Evolutionary conservation across 176 grass and related monocot genomes (phyloP).

Genomic region (Juncus effusus): DNA sequence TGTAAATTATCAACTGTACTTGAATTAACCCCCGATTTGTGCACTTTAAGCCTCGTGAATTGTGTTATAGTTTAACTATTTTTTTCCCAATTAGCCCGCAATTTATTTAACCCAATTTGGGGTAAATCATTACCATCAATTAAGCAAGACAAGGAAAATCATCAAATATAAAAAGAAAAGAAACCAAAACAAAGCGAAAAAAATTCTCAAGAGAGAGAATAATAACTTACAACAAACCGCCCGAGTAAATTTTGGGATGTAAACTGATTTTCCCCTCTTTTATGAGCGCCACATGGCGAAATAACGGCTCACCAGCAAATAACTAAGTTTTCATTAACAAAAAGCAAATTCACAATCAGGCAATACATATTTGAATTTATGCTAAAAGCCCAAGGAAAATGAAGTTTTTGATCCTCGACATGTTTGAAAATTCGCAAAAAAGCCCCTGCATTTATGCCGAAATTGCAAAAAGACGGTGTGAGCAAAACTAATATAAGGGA

Average conservation of each 20-base stretch:
- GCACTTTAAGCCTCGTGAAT: conserved; percentile 2
- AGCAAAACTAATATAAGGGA: too few relatives aligned
- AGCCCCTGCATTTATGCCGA: too few relatives aligned
- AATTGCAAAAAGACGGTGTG: too few relatives aligned
- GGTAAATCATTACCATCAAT: background rate
- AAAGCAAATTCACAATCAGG: conserved; percentile 6
- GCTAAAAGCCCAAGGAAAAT: too few relatives aligned
- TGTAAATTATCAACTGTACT: background rate
- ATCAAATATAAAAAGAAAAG: conserved; percentile 2
- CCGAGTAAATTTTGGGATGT: conserved; percentile 60
- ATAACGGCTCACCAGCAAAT: conserved; percentile 69
- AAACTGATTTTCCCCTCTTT: conserved; percentile 56
- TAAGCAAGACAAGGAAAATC: background rate
- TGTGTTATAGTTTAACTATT: background rate
- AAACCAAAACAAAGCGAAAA: conserved; percentile 17
- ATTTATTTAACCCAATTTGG: background rate
- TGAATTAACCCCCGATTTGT: background rate
- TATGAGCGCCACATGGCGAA: conserved; percentile 66
- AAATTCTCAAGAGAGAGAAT: conserved; percentile 7
- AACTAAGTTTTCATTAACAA: conserved; percentile 46
- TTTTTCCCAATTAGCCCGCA: background rate
- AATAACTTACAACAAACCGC: conserved; percentile 59
- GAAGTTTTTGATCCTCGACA: too few relatives aligned
- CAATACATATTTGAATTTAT: too few relatives aligned
- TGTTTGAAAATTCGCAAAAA: too few relatives aligned